Percentiles rank a stretch among this genome's conserved stretches.
These are phyloP conservation scores for Pterula multifida DNA, from an alignment of 1,284 basidiomycete species.

Conservation along the genomic window DNA sequence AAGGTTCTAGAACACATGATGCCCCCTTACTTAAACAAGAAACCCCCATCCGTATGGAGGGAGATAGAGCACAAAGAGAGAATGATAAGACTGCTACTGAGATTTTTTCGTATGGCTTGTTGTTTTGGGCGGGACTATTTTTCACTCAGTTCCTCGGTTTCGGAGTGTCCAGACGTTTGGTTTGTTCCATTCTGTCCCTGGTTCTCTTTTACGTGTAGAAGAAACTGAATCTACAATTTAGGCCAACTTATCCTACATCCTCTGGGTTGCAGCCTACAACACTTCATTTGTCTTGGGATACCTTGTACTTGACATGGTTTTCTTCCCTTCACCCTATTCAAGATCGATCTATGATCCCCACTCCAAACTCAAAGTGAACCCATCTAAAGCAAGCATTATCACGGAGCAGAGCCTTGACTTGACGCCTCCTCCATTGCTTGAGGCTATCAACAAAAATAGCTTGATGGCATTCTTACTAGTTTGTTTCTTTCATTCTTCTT, in stretches of 20 bases:
- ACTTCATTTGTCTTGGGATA: constrained; percentile 78
- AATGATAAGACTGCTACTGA: constrained; percentile 65
- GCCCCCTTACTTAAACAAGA: constrained; percentile 11
- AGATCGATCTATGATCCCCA: constrained; percentile 12
- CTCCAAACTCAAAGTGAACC: constrained; percentile 14
- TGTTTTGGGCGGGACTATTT: constrained; percentile 33
- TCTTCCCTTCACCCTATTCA: constrained; percentile 40
- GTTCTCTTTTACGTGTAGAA: background rate
- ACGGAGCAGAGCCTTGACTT: constrained; percentile 10
- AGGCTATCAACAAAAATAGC: constrained; percentile 76
- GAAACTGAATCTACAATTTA: constrained; percentile 18
- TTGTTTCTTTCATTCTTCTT: constrained; percentile 20
- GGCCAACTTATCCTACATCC: constrained; percentile 83
- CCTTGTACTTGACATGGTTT: constrained; percentile 60
- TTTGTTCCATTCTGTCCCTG: constrained; percentile 22
- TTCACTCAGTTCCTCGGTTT: constrained; percentile 23
- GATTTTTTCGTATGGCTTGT: constrained; percentile 68
- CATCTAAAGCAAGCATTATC: constrained; percentile 21
- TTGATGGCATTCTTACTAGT: constrained; percentile 76
- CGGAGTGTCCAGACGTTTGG: constrained; percentile 69
- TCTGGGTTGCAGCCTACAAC: constrained; percentile 90
- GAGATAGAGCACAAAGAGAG: constrained; percentile 25
- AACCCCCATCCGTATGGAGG: constrained; percentile 9
- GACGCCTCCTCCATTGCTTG: constrained; percentile 50
- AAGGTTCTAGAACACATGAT: background rate